A percentile compares a stretch with the other conserved stretches of the same genome.
phyloP scores from a whole-genome alignment of 495 filamentous ascomycete genomes.

The Echria macrotheca region DNA sequence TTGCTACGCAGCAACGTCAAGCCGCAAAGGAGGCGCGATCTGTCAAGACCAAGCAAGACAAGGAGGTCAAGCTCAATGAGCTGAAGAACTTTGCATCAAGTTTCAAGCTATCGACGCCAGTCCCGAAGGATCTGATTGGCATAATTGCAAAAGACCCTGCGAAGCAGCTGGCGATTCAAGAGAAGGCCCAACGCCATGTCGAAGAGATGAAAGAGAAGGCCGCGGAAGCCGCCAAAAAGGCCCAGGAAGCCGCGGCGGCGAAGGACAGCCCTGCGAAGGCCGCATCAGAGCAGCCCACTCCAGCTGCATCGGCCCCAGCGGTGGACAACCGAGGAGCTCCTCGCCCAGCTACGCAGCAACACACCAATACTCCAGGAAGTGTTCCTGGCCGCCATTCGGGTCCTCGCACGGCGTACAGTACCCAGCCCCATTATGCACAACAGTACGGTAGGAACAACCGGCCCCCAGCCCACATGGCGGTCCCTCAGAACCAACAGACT shows the following conservation, averaged over 20 bases:
- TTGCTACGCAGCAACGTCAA: slow-evolving; percentile 52
- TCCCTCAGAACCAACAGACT: slow-evolving; percentile 28
- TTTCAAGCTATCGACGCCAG: slow-evolving; percentile 89
- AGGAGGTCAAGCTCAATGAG: slow-evolving; percentile 85
- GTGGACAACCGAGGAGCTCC: slow-evolving; percentile 23
- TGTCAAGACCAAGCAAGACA: slow-evolving; percentile 72
- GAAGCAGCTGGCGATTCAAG: slow-evolving; percentile 89
- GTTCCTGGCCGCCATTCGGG: slow-evolving; percentile 31
- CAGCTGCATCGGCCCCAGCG: slow-evolving; percentile 22
- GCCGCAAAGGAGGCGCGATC: slow-evolving; percentile 67
- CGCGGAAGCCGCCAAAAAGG: slow-evolving; percentile 31
- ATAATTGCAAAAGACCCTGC: slow-evolving; percentile 92
- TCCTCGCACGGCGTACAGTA: slow-evolving; percentile 24
- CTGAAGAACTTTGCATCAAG: slow-evolving; percentile 88
- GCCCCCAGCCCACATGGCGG: slow-evolving; percentile 30
- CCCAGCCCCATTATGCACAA: slow-evolving; percentile 26
- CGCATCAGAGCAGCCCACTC: slow-evolving; percentile 17
- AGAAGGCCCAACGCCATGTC: slow-evolving; percentile 68
- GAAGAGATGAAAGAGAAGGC: slow-evolving; percentile 49
- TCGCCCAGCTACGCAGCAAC: slow-evolving; percentile 28
- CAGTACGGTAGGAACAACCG: slow-evolving; percentile 33
- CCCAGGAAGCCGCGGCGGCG: slow-evolving; percentile 29
- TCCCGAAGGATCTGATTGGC: slow-evolving; percentile 84
- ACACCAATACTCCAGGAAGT: slow-evolving; percentile 27
- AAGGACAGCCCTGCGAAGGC: slow-evolving; percentile 35